Conservation (phyloP, 2,329 filamentous ascomycete genomes). For the Hymenoscyphus repandus region DNA sequence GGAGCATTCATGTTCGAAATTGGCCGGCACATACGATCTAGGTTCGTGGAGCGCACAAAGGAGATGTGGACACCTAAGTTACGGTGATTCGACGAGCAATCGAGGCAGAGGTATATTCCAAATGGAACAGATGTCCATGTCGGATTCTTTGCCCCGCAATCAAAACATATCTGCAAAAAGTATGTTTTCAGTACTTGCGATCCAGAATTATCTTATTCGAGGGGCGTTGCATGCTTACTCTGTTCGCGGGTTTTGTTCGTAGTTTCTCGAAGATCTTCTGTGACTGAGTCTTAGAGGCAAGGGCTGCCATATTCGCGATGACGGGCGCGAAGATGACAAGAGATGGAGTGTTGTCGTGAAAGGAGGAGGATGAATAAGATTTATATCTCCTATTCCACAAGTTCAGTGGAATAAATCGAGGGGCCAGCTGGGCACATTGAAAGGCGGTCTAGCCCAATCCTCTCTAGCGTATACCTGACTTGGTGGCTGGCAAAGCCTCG, state of each 20-base stretch:
- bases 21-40: conserved; percentile 72
- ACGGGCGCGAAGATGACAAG: not conserved
- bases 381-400: not conserved
- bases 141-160: conserved; percentile 95
- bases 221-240: conserved; percentile 48
- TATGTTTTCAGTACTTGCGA: conserved; percentile 13
- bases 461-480: not conserved
- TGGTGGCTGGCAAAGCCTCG: conserved; percentile 1
- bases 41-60: conserved; percentile 96
- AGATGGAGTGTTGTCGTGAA: not conserved
- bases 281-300: conserved; percentile 89
- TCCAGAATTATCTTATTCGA: conserved; percentile 21
- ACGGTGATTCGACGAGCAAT: conserved; percentile 94
- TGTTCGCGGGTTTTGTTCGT: conserved; percentile 91
- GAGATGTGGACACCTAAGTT: conserved; percentile 98
- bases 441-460: not conserved
- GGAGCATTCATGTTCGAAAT: conserved; percentile 2
- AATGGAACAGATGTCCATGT: conserved; percentile 98
- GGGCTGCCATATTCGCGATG: conserved; percentile 47
- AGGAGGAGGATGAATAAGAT: not conserved
- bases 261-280: conserved; percentile 97
- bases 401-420: not conserved
- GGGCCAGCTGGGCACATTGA: not conserved
- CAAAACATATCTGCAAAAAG: conserved; percentile 78
- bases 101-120: conserved; percentile 95